Base-by-base conservation (phyloP, 2,329 filamentous ascomycete species). In the Colletotrichum plurivorum region DNA sequence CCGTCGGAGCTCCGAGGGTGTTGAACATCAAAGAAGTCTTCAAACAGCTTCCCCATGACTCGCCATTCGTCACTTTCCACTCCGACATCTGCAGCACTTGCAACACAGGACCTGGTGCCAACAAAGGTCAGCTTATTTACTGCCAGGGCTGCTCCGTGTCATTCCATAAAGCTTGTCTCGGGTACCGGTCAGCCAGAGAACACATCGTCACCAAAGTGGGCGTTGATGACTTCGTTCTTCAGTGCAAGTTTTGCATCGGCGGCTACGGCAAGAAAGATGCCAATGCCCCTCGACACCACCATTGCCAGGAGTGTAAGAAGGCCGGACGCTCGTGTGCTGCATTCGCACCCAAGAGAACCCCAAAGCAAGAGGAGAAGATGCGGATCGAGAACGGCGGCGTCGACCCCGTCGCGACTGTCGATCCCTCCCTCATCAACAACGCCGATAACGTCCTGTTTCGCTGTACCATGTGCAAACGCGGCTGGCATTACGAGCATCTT, bases 141-240 rank as follows among this genome's bases (percentile, higher is more conserved):
- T 99, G 96, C 74, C 97, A 99, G 81, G 96, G 96, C 36, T 99
- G 96, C 78, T 94, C 92, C 2, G 84, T 91, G 55, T 87, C 93
- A 0, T 97, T 94, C 73, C 96, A 99, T 80, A 94, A 93, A 78
- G 82, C 82, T 48, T 99, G 96, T 76, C 85, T 99, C 31, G 94
- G 95, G 1, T 84, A 86, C 56, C 89, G 96, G 57, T 88, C 87
- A 59, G 84, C 79, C 13, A 88, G 96, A 69, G 94, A 97, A n/a
- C 96, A 98, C 78, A 83, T 96, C 43, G 94, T 94, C 10, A 98
- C 94, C 25, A 99, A 98, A 78, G 81, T 98, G 60, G 90, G 85
- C 2, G 84, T 92, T 1, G 89, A 92, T 2, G 81, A 92, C 45
- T 98, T 97, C 74, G 91, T 99, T 16, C 83, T 99, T 46, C 96